These are phyloP conservation scores for Melampsora larici-populina DNA, from an alignment of 1,284 basidiomycete species.

Conservation along the genomic window DNA sequence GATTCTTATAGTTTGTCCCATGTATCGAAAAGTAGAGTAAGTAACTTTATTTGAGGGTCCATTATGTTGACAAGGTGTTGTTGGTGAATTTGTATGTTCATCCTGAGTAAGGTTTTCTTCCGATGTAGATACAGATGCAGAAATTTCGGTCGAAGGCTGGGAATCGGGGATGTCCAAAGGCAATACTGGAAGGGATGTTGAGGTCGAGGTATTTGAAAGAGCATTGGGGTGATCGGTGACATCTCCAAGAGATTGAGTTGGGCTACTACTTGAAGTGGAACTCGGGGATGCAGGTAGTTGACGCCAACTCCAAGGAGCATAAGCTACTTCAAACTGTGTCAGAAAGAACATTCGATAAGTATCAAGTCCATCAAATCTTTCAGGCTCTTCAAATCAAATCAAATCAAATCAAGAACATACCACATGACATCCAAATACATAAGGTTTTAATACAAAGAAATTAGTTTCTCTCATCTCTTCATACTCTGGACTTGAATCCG, in stretches of 20 bases:
- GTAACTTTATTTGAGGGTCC: background rate
- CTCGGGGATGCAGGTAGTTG: too few species aligned
- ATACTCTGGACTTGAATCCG: slow-evolving; percentile 45
- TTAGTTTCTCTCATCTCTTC: slow-evolving; percentile 47
- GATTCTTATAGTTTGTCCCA: slow-evolving; percentile 13
- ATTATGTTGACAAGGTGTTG: too few species aligned
- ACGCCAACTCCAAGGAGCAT: slow-evolving; percentile 49
- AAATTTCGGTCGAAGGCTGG: background rate
- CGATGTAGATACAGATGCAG: background rate
- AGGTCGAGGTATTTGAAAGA: too few species aligned
- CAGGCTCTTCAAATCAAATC: background rate
- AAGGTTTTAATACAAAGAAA: slow-evolving; percentile 50
- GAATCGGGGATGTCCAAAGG: background rate
- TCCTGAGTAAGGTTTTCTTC: too few species aligned
- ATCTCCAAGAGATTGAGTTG: too few species aligned
- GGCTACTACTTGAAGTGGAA: too few species aligned
- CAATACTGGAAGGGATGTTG: background rate
- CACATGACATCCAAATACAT: slow-evolving; percentile 51
- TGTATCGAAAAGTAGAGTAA: slow-evolving; percentile 18
- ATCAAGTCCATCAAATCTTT: background rate
- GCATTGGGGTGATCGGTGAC: too few species aligned
- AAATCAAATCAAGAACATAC: slow-evolving; percentile 16
- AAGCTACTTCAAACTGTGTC: slow-evolving; percentile 48
- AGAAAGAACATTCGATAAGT: background rate
- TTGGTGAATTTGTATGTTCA: too few species aligned